These are phyloP conservation scores for Ceriops decandra DNA, from an alignment of 345 rosid species.

Conservation along the genomic window DNA sequence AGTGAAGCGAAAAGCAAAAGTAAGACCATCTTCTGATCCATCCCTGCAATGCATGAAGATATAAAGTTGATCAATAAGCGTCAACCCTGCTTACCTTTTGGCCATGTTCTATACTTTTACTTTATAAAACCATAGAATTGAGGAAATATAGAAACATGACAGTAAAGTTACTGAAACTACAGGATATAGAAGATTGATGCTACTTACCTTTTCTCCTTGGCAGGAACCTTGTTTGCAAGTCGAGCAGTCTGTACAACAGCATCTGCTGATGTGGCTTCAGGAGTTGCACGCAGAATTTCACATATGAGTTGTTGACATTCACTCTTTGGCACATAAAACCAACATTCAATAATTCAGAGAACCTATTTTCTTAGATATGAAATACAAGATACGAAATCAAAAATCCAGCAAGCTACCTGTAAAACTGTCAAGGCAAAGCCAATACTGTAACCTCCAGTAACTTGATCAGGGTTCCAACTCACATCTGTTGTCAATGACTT, in stretches of 20 bases:
- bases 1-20: conserved; percentile 95
- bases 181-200: not conserved
- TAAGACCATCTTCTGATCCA: conserved; percentile 84
- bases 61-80: conserved; percentile 19
- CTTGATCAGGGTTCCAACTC: conserved; percentile 72
- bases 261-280: conserved; percentile 98
- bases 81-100: not conserved
- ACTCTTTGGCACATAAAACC: conserved; percentile 50
- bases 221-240: conserved; percentile 76
- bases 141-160: not conserved
- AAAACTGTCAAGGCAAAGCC: conserved; percentile 91
- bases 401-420: conserved; percentile 51
- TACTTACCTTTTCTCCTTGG: conserved; percentile 69
- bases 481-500: conserved; percentile 55
- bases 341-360: conserved; percentile 13
- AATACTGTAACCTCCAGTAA: conserved; percentile 89
- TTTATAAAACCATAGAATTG: not conserved
- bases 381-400: no score
- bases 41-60: conserved; percentile 51
- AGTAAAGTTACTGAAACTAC: not conserved
- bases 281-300: conserved; percentile 97
- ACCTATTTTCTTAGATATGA: not conserved
- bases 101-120: not conserved
- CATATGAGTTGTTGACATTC: conserved; percentile 99
- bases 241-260: conserved; percentile 96